Evolutionary conservation across 2,329 filamentous ascomycete species (phyloP).

Genomic region (Balansia obtecta): DNA sequence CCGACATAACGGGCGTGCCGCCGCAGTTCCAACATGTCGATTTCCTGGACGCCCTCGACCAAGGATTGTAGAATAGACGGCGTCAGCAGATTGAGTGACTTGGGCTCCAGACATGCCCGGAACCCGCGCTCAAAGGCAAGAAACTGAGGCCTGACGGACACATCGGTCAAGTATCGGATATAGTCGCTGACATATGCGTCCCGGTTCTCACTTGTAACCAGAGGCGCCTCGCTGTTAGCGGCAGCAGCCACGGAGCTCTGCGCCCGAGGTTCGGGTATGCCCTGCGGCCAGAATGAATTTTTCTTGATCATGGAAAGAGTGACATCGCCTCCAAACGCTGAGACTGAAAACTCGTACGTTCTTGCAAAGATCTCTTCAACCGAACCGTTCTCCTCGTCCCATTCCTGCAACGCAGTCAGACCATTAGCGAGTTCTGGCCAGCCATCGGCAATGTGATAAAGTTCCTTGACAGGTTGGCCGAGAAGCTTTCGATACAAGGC

Average conservation of each 20-base stretch:
- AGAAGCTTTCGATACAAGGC: conserved; percentile 75
- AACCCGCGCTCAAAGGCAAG: conserved; percentile 76
- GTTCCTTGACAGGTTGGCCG: conserved; percentile 51
- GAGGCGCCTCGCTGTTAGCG: conserved; percentile 39
- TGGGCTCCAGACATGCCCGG: conserved; percentile 56
- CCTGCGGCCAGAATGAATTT: conserved; percentile 40
- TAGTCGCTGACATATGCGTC: conserved; percentile 73
- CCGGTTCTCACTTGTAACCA: conserved; percentile 75
- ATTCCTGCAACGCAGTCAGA: conserved; percentile 59
- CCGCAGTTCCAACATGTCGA: conserved; percentile 64
- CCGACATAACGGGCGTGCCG: conserved; percentile 67
- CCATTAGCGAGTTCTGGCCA: conserved; percentile 76
- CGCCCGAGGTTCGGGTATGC: conserved; percentile 20
- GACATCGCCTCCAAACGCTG: conserved; percentile 42
- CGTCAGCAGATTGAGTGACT: conserved; percentile 60
- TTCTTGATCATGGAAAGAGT: conserved; percentile 41
- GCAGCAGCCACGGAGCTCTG: conserved; percentile 13
- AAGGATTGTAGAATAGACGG: conserved; percentile 60
- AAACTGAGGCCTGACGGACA: conserved; percentile 66
- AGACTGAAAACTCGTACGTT: conserved; percentile 74
- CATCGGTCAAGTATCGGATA: conserved; percentile 67
- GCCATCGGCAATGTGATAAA: conserved; percentile 71
- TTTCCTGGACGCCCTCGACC: conserved; percentile 71
- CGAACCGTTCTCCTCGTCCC: conserved; percentile 60
- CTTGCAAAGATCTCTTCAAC: conserved; percentile 73